Evolutionary conservation across 1,139 yeast genomes (phyloP).

Genomic region (Suhomyces terraborum): DNA sequence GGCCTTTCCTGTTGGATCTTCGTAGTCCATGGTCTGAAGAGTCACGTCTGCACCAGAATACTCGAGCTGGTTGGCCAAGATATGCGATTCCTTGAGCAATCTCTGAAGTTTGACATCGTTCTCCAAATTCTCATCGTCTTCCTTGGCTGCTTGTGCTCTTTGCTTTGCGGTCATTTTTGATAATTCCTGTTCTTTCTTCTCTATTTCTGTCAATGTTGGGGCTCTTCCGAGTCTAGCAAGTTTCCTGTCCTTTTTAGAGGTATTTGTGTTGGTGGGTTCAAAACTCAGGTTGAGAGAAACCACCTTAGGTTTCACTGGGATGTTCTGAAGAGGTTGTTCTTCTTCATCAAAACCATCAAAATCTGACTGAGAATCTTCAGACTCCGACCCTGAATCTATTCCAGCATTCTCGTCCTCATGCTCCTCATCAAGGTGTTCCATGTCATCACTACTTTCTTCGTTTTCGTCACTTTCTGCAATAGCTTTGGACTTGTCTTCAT

Average conservation of each 20-base stretch:
- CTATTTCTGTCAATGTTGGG: conserved; percentile 41
- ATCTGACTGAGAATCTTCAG: background rate
- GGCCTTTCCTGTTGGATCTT: conserved; percentile 78
- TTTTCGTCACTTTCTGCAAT: conserved; percentile 23
- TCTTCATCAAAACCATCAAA: conserved; percentile 16
- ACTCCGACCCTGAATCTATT: conserved; percentile 7
- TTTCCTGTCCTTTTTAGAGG: conserved; percentile 35
- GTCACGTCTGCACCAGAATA: conserved; percentile 80
- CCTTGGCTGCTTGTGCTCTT: conserved; percentile 30
- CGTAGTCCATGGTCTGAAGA: conserved; percentile 62
- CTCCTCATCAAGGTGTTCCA: background rate
- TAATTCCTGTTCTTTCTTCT: conserved; percentile 25
- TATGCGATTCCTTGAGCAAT: conserved; percentile 81
- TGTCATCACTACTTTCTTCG: conserved; percentile 13
- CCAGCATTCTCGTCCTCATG: too few relatives aligned
- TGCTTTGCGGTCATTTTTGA: conserved; percentile 33
- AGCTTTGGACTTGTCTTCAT: conserved; percentile 51
- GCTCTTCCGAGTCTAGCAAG: conserved; percentile 44
- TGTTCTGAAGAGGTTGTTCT: background rate
- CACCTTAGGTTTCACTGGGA: conserved; percentile 31
- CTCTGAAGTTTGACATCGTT: conserved; percentile 86
- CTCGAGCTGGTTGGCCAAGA: conserved; percentile 58
- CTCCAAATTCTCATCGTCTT: conserved; percentile 57
- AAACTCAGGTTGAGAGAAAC: conserved; percentile 27
- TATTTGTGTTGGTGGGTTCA: conserved; percentile 20